Percentiles rank a stretch among this genome's conserved stretches.
Conservation (phyloP, 2,329 filamentous ascomycete genomes). For the Diplodia intermedia region DNA sequence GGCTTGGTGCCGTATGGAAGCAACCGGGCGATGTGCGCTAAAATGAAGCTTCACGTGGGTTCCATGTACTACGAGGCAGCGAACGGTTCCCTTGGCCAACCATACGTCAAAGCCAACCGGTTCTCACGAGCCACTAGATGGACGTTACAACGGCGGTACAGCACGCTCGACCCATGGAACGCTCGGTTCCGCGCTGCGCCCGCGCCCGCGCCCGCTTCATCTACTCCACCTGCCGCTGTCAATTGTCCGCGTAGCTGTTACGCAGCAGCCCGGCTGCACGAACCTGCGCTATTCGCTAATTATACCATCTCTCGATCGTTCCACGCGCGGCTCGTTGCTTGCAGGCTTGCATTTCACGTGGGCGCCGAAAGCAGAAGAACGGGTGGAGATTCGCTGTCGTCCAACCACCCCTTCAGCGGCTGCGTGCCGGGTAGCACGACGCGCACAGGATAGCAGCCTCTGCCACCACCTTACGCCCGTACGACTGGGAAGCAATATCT, state of each 20-base stretch:
- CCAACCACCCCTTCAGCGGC: constrained; percentile 1
- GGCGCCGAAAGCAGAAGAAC: constrained; percentile 16
- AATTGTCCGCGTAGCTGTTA: constrained; percentile 15
- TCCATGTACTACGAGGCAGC: constrained; percentile 11
- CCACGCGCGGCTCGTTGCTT: constrained; percentile 6
- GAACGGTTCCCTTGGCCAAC: background rate
- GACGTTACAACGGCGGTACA: constrained; percentile 17
- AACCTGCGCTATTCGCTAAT: background rate
- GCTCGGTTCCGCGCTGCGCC: background rate
- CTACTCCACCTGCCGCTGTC: constrained; percentile 10
- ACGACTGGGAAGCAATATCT: constrained; percentile 5
- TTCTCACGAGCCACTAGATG: constrained; percentile 17
- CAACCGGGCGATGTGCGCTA: constrained; percentile 18
- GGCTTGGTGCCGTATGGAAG: constrained; percentile 6
- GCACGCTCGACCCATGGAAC: constrained; percentile 2
- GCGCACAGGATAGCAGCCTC: background rate
- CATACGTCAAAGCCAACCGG: background rate
- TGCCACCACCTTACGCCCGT: constrained; percentile 3
- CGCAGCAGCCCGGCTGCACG: background rate
- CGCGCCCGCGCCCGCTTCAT: background rate
- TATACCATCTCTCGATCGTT: background rate
- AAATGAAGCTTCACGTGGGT: constrained; percentile 24
- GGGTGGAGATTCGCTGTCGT: constrained; percentile 14
- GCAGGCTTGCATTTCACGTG: constrained; percentile 25
- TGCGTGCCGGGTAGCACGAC: constrained; percentile 7